Evolutionary conservation across 2,329 filamentous ascomycete species (phyloP).

Genomic region (Pseudogymnoascus sp.): DNA sequence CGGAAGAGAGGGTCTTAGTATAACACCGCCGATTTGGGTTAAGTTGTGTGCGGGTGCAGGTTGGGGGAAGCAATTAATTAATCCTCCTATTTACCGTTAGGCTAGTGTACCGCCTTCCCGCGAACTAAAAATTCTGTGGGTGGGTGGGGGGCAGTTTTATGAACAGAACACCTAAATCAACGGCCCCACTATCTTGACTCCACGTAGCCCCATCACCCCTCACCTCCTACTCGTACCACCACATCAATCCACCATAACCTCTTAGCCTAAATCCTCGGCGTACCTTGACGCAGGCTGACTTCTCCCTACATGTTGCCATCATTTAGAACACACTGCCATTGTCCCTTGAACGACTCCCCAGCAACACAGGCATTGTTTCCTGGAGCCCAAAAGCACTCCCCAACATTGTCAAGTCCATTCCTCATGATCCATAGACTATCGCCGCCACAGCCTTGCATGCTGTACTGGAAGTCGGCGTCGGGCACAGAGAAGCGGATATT

Average conservation of each 20-base stretch:
- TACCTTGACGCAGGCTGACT: background rate
- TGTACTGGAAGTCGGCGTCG: background rate
- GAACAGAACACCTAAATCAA: no score
- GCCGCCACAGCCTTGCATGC: background rate
- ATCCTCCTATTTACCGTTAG: no score
- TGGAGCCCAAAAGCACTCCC: background rate
- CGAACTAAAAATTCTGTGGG: no score
- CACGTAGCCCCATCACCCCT: background rate
- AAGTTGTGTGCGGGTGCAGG: no score
- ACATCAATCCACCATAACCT: background rate
- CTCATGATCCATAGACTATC: conserved; percentile 1
- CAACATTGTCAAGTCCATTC: background rate
- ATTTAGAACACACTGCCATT: background rate
- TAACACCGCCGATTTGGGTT: no score
- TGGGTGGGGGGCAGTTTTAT: no score
- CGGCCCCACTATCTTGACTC: no score
- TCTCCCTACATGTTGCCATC: background rate
- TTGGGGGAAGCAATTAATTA: no score
- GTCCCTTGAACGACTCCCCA: background rate
- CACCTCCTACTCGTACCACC: background rate
- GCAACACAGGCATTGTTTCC: background rate
- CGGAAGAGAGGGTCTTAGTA: no score
- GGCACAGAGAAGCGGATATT: background rate
- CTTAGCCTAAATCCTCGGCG: background rate
- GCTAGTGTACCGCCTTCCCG: no score